phyloP scores from a whole-genome alignment of 495 filamentous ascomycete species.

The Monascus purpureus region DNA sequence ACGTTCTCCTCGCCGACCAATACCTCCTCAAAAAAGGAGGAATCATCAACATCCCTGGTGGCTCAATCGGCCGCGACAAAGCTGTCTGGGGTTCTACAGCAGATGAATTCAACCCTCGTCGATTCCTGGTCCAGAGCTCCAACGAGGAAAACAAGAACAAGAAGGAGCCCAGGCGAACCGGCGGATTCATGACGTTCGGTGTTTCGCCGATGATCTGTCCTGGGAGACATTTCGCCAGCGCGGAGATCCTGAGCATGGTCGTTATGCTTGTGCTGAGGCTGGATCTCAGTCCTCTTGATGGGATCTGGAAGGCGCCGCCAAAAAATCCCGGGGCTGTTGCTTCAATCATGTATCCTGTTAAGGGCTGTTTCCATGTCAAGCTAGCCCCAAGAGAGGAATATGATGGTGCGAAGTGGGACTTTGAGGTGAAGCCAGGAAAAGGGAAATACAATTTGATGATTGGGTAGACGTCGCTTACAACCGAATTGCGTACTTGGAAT shows the following conservation, averaged over 20 bases:
- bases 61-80: slow-evolving; percentile 7
- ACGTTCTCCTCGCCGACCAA: slow-evolving; percentile 16
- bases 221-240: slow-evolving; percentile 32
- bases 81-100: slow-evolving; percentile 16
- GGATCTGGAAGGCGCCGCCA: slow-evolving; percentile 9
- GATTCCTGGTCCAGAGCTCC: too few relatives aligned
- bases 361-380: slow-evolving; percentile 8
- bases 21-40: slow-evolving; percentile 16
- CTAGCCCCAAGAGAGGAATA: slow-evolving; percentile 8
- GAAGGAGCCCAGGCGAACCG: slow-evolving; percentile 5
- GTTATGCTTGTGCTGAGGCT: slow-evolving; percentile 26
- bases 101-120: slow-evolving; percentile 13
- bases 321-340: slow-evolving; percentile 8
- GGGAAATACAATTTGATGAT: slow-evolving; percentile 12
- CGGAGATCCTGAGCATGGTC: slow-evolving; percentile 23
- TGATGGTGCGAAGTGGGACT: slow-evolving; percentile 12
- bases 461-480: slow-evolving; percentile 8
- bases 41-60: slow-evolving; percentile 13
- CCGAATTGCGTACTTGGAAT: too few relatives aligned
- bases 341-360: slow-evolving; percentile 6
- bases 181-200: slow-evolving; percentile 28
- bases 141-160: slow-evolving; percentile 2
- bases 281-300: slow-evolving; percentile 17
- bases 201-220: slow-evolving; percentile 29
- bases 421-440: slow-evolving; percentile 10